Base-by-base conservation (phyloP, 345 rosid species). In the Gossypium longicalyx region DNA sequence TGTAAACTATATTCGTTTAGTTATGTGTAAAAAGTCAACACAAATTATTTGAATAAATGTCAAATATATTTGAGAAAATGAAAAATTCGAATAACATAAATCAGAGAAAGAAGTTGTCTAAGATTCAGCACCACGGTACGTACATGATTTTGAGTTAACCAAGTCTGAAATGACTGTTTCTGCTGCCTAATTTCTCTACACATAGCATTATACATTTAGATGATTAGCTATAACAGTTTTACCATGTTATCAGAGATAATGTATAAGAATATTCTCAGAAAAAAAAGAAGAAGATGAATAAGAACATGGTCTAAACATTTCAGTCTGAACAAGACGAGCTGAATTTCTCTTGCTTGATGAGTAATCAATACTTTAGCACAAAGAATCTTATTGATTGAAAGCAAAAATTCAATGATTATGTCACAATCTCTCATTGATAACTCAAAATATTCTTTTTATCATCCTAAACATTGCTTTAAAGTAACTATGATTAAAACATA, bases 401-500 rank as follows among this genome's bases (percentile, higher is more conserved):
- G 76, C 68, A 79, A 23, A 72, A 75, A 76, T 71, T 72, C 49
- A 78, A 81, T 81, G 49, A 83, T 78, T 80, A 61, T 25, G 70
- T 75, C 71, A 74, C 72, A 67, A 57, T 44, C 72, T 20, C 57
- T 60, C 67, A 60, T 60, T 60, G 9, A 41, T 45, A 13, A 72
- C 76, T 51, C 45, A 72, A 64, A 22, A 71, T 67, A 29, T 34
- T 8, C 61, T 27, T 80, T 76, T 47, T 61, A 57, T 81, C 51
- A 78, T 73, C 56, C 38, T 64, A 71, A 79, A 58, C 74, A 58
- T 82, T 83, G 73, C 83, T 77, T 74, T 77, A 29, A 78, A 78
- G 83, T 53, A 59, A 79, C 71, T 69, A 27, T 44, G 70, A 22
- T n/a, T 38, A 47, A 34, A 34, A 34, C 41, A 34, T 34, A 34